Evolutionary conservation across 768 basidiomycete genomes (phyloP).

Genomic region (Trametes gibbosa): DNA sequence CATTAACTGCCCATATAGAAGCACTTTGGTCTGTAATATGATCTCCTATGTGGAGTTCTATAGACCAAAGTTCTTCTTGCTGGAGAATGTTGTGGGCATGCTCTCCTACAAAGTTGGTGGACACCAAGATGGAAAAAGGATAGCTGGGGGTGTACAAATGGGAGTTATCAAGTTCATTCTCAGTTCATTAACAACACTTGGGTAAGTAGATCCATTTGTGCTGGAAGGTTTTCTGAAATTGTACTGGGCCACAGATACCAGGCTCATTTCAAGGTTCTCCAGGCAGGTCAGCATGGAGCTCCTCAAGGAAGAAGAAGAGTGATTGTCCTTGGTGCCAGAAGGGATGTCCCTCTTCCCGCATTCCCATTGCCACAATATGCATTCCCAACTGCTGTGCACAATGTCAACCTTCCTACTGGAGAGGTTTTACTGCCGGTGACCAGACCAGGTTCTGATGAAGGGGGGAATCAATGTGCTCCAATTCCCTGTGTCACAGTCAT

Average conservation of each 20-base stretch:
- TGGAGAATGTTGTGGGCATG: slow-evolving; percentile 73
- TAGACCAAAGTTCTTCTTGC: slow-evolving; percentile 56
- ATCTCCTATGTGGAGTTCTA: slow-evolving; percentile 67
- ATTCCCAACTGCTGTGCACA: slow-evolving; percentile 34
- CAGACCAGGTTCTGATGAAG: slow-evolving; percentile 24
- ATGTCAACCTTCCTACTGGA: slow-evolving; percentile 44
- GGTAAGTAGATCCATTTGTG: slow-evolving; percentile 40
- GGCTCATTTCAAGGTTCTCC: slow-evolving; percentile 58
- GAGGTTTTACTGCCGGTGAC: slow-evolving; percentile 41
- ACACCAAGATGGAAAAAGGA: slow-evolving; percentile 30
- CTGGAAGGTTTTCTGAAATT: not conserved
- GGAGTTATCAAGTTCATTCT: slow-evolving; percentile 69
- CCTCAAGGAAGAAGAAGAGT: slow-evolving; percentile 67
- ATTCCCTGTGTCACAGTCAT: slow-evolving; percentile 53
- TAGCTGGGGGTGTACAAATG: slow-evolving; percentile 40
- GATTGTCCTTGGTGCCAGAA: slow-evolving; percentile 66
- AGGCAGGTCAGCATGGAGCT: slow-evolving; percentile 70
- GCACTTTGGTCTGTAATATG: slow-evolving; percentile 67
- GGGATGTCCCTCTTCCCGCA: slow-evolving; percentile 53
- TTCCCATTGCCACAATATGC: slow-evolving; percentile 66
- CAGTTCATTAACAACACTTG: slow-evolving; percentile 57
- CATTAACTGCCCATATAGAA: slow-evolving; percentile 35
- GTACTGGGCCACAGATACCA: slow-evolving; percentile 52
- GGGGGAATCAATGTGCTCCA: slow-evolving; percentile 45
- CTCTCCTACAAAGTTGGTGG: slow-evolving; percentile 48